Conservation (phyloP, 257 asterid species). For the Solanum habrochaites region DNA sequence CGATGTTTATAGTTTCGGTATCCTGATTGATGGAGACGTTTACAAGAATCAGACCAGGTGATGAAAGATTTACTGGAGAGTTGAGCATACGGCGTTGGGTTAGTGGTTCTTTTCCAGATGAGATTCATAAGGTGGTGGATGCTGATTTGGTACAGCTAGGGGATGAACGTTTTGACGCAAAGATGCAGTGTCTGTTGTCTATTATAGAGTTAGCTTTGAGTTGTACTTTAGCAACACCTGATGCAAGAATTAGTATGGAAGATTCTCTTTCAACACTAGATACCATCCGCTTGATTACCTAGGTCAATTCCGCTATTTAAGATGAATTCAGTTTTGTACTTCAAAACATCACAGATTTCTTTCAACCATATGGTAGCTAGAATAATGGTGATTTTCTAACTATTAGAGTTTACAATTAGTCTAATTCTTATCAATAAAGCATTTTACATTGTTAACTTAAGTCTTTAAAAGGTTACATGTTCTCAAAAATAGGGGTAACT, state of each 20-base stretch:
- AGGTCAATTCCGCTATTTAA: too few relatives aligned
- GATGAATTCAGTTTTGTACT: too few relatives aligned
- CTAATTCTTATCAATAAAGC: not conserved
- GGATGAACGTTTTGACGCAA: not conserved
- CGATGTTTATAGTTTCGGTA: not conserved
- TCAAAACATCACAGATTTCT: too few relatives aligned
- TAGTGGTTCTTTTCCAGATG: too few relatives aligned
- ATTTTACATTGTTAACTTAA: not conserved
- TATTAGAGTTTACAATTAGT: not conserved
- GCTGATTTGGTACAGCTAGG: too few relatives aligned
- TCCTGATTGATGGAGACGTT: not conserved
- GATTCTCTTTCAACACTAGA: not conserved
- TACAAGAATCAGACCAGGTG: too few relatives aligned
- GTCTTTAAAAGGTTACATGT: not conserved
- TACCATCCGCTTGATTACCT: not conserved
- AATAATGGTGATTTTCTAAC: too few relatives aligned
- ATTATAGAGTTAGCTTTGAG: not conserved
- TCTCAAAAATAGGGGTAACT: not conserved
- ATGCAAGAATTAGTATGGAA: not conserved
- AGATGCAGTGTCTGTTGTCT: not conserved
- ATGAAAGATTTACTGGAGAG: too few relatives aligned
- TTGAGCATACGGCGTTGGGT: too few relatives aligned
- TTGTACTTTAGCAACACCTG: not conserved
- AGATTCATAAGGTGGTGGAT: too few relatives aligned
- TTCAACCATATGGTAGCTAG: too few relatives aligned